Conservation (phyloP, 202 grass and related monocot species). For the Setaria viridis region DNA sequence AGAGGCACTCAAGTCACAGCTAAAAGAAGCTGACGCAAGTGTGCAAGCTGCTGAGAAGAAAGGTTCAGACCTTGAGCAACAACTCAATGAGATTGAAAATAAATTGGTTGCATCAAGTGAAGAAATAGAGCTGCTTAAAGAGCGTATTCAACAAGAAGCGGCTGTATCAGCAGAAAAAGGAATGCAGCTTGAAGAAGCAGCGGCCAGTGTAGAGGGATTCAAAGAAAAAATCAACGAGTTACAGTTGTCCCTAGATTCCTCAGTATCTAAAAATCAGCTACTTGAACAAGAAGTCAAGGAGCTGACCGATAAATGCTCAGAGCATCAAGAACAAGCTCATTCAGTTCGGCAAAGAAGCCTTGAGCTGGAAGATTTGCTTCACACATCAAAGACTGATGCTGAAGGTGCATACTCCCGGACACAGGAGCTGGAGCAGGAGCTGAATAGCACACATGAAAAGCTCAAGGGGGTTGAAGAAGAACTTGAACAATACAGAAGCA, state of each 20-base stretch:
- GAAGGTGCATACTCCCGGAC: slow-evolving; percentile 71
- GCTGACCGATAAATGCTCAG: slow-evolving; percentile 65
- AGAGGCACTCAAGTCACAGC: slow-evolving; percentile 59
- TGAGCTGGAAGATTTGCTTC: slow-evolving; percentile 73
- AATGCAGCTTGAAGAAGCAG: slow-evolving; percentile 55
- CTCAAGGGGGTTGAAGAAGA: slow-evolving; percentile 61
- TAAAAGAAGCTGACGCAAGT: slow-evolving; percentile 63
- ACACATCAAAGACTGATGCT: slow-evolving; percentile 62
- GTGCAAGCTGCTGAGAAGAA: slow-evolving; percentile 56
- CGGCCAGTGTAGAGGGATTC: slow-evolving; percentile 53
- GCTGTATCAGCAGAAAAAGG: slow-evolving; percentile 52
- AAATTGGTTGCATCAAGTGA: slow-evolving; percentile 54
- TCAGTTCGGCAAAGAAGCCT: slow-evolving; percentile 61
- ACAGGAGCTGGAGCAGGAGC: slow-evolving; percentile 69
- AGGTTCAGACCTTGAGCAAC: slow-evolving; percentile 61
- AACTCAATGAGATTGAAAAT: slow-evolving; percentile 47
- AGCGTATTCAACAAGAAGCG: slow-evolving; percentile 48
- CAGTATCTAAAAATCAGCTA: slow-evolving; percentile 55
- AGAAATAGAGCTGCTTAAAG: slow-evolving; percentile 59
- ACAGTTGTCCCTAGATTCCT: slow-evolving; percentile 67
- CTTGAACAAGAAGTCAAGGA: slow-evolving; percentile 88
- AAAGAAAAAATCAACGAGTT: slow-evolving; percentile 73
- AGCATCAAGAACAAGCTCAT: slow-evolving; percentile 77
- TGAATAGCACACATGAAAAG: slow-evolving; percentile 56
- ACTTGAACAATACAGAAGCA: slow-evolving; percentile 59